Evolutionary conservation across 2,329 filamentous ascomycete species (phyloP).

Genomic region (Fusarium temperatum): DNA sequence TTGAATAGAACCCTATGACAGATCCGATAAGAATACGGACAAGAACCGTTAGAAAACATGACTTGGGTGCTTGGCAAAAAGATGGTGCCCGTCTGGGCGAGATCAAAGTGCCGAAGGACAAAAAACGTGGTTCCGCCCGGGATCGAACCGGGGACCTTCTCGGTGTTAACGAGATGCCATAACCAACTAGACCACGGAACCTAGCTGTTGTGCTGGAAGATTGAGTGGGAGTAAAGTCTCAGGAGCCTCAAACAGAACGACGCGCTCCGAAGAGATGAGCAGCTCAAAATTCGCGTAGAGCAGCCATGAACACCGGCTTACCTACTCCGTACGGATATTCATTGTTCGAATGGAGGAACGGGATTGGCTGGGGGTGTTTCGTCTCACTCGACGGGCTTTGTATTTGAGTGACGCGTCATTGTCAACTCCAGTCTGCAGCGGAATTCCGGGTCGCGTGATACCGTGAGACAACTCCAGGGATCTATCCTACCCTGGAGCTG

Average conservation of each 20-base stretch:
- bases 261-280: background rate
- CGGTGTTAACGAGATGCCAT: constrained; percentile 23
- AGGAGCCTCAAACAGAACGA: fast-evolving
- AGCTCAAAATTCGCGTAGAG: too few relatives aligned
- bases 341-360: background rate
- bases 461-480: background rate
- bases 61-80: background rate
- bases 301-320: background rate
- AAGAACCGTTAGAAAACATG: background rate
- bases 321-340: background rate
- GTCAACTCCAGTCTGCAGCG: background rate
- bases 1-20: background rate
- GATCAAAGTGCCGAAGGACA: background rate
- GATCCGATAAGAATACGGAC: background rate
- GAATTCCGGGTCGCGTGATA: background rate
- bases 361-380: background rate
- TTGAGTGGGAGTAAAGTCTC: fast-evolving
- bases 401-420: background rate
- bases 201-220: background rate
- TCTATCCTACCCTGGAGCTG: background rate
- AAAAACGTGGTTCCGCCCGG: constrained; percentile 12
- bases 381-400: background rate
- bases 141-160: constrained; percentile 21
- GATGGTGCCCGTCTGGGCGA: background rate
- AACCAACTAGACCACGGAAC: constrained; percentile 20